phyloP scores from a whole-genome alignment of 139 green algal species.

The Pleodorina starrii region DNA sequence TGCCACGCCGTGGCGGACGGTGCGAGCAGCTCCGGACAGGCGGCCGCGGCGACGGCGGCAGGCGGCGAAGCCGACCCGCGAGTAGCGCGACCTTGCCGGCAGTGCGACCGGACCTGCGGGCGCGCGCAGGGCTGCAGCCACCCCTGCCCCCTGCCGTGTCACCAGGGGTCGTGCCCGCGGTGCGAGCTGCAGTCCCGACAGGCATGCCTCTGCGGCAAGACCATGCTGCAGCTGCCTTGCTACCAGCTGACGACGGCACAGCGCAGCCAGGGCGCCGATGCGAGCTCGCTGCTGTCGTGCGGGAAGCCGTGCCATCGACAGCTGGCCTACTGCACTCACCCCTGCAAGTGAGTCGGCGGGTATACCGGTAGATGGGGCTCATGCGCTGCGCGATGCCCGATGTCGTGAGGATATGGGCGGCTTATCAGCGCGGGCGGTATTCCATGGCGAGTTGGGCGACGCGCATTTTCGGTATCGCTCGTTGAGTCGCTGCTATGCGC shows the following conservation, averaged over 20 bases:
- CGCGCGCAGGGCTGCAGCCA: slow-evolving; percentile 69
- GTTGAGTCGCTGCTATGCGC: too few relatives aligned
- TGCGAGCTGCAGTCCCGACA: slow-evolving; percentile 30
- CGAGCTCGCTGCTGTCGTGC: slow-evolving; percentile 63
- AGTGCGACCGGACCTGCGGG: slow-evolving; percentile 68
- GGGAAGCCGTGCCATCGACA: slow-evolving; percentile 73
- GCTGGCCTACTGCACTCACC: slow-evolving; percentile 75
- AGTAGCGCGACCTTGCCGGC: slow-evolving; percentile 51
- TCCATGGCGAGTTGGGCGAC: too few relatives aligned
- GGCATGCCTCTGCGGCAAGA: slow-evolving; percentile 79
- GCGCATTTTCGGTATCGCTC: too few relatives aligned
- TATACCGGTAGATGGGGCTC: background rate
- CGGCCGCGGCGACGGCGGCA: background rate
- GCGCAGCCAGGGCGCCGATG: background rate
- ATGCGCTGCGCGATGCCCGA: too few relatives aligned
- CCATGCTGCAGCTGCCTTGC: slow-evolving; percentile 74
- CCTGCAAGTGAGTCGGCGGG: slow-evolving; percentile 63
- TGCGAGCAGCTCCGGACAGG: background rate
- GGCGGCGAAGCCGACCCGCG: background rate
- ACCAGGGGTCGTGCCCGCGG: slow-evolving; percentile 63
- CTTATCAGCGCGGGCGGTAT: too few relatives aligned
- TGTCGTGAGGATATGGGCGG: too few relatives aligned
- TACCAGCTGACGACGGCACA: slow-evolving; percentile 41
- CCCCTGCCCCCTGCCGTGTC: slow-evolving; percentile 73
- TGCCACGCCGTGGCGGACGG: slow-evolving; percentile 68